These are phyloP conservation scores for Crithidia fasciculata DNA, from an alignment of 208 protist species.

Conservation along the genomic window DNA sequence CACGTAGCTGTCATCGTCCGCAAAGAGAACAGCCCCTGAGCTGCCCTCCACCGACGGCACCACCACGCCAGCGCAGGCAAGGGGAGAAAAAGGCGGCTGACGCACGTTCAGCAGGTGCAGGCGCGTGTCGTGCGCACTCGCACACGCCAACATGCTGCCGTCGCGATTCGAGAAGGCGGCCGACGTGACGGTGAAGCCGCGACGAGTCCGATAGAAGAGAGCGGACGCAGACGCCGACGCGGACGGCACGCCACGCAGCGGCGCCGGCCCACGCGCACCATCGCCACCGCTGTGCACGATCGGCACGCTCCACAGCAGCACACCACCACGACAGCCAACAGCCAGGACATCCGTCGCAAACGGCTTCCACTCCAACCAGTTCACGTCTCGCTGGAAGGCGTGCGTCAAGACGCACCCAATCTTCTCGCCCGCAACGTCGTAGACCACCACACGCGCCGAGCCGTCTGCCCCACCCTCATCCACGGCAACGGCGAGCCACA, in stretches of 20 bases:
- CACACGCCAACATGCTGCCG: conserved; percentile 68
- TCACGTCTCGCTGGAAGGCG: conserved; percentile 69
- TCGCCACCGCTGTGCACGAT: neutral
- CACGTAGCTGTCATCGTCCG: conserved; percentile 76
- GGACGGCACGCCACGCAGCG: neutral
- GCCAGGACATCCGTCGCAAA: conserved; percentile 63
- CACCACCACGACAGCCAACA: conserved; percentile 77
- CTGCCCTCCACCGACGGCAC: conserved; percentile 63
- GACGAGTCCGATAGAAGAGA: conserved; percentile 68
- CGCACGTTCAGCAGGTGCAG: conserved; percentile 67
- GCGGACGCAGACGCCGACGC: conserved; percentile 33
- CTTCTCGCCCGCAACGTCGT: conserved; percentile 49
- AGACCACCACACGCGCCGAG: conserved; percentile 60
- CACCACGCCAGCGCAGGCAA: conserved; percentile 21
- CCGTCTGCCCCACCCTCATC: conserved; percentile 51
- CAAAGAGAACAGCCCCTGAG: conserved; percentile 55
- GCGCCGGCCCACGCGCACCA: conserved; percentile 1
- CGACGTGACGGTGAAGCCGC: conserved; percentile 47
- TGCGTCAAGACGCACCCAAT: conserved; percentile 65
- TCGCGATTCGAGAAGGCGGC: conserved; percentile 56
- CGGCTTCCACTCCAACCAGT: conserved; percentile 78
- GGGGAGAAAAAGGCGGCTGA: conserved; percentile 32
- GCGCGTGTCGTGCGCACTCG: conserved; percentile 47
- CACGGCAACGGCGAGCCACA: conserved; percentile 70
- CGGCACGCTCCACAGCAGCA: conserved; percentile 71